phyloP scores from a whole-genome alignment of 371 early-diverging fungal species.

The Batkoa obscura region DNA sequence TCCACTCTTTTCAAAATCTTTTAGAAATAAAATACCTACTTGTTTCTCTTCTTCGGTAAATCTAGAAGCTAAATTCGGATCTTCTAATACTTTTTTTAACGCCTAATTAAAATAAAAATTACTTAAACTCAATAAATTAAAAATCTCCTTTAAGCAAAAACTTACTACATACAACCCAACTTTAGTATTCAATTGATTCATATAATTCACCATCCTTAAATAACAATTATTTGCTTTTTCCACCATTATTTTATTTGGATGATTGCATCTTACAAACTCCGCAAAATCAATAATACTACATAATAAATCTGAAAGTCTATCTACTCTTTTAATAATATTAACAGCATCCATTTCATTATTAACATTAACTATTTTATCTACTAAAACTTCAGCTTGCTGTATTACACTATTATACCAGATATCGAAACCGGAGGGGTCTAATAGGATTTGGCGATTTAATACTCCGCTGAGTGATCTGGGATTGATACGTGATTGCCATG shows the following conservation, averaged over 20 bases:
- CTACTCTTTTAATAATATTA: constrained; percentile 47
- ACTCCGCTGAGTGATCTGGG: too few relatives aligned
- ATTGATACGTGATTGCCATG: too few relatives aligned
- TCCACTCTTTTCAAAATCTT: constrained; percentile 89
- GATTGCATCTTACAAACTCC: constrained; percentile 81
- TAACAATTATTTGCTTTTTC: constrained; percentile 65
- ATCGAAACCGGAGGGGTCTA: too few relatives aligned
- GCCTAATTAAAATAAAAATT: constrained; percentile 18
- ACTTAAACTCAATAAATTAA: too few relatives aligned
- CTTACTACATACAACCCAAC: constrained; percentile 54
- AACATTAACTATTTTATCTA: neutral
- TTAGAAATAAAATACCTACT: constrained; percentile 61
- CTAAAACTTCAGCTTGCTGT: neutral
- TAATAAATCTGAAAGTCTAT: constrained; percentile 68
- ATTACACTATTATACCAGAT: too few relatives aligned
- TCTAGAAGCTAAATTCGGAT: constrained; percentile 22
- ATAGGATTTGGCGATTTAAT: too few relatives aligned
- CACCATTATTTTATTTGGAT: constrained; percentile 50
- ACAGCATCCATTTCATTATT: neutral
- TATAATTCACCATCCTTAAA: constrained; percentile 48
- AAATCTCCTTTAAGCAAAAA: too few relatives aligned
- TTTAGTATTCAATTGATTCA: constrained; percentile 87
- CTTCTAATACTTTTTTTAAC: constrained; percentile 36
- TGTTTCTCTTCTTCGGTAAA: constrained; percentile 49
- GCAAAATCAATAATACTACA: constrained; percentile 82